Conservation (phyloP, 2,329 filamentous ascomycete genomes). For the Colletotrichum incanum region DNA sequence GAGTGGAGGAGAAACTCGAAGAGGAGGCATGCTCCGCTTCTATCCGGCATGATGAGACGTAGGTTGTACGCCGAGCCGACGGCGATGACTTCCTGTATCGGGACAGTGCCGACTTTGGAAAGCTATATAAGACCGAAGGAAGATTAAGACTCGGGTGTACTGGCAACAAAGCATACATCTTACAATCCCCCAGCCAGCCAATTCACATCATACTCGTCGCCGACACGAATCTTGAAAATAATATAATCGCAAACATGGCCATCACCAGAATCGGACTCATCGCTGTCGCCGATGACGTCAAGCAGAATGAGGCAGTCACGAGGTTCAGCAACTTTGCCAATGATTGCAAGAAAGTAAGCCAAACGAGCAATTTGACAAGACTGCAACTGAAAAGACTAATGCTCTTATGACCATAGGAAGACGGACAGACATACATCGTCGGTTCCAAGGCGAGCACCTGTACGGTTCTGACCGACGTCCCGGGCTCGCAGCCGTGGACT, state of each 20-base stretch:
- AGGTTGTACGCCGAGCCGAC: constrained; percentile 15
- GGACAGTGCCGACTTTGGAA: constrained; percentile 5
- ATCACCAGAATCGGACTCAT: constrained; percentile 40
- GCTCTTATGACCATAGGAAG: not conserved
- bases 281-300: constrained; percentile 31
- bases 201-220: not conserved
- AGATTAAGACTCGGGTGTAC: rapidly evolving
- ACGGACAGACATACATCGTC: constrained; percentile 37
- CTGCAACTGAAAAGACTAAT: not conserved
- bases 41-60: constrained; percentile 26
- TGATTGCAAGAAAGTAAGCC: constrained; percentile 33
- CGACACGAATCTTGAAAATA: not conserved
- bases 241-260: constrained; percentile 9
- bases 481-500: constrained; percentile 36
- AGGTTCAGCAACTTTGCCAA: constrained; percentile 32
- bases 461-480: constrained; percentile 33
- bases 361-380: not conserved
- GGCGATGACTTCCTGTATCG: constrained; percentile 20
- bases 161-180: not conserved
- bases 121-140: constrained; percentile 5
- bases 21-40: constrained; percentile 4
- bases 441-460: constrained; percentile 40
- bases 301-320: constrained; percentile 30
- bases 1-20: not conserved
- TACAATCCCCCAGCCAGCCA: too few relatives aligned